phyloP scores from a whole-genome alignment of 352 stramenopile genomes.

The Phytophthora pini region DNA sequence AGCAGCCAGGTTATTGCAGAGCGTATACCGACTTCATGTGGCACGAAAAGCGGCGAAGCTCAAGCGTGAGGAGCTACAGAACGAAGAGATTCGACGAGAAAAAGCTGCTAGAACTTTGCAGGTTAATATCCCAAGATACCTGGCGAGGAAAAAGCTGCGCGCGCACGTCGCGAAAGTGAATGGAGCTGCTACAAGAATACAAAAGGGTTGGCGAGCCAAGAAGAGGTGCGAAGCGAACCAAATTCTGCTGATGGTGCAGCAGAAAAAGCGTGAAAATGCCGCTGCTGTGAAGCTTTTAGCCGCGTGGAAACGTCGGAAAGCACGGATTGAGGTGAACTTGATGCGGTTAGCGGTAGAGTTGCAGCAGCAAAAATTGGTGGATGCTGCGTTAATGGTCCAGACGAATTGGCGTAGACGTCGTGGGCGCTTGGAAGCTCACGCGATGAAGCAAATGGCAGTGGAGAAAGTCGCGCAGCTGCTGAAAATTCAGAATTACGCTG shows the following conservation, averaged over 20 bases:
- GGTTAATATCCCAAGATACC: slow-evolving; percentile 42
- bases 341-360: slow-evolving; percentile 49
- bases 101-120: slow-evolving; percentile 56
- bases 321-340: slow-evolving; percentile 42
- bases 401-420: slow-evolving; percentile 53
- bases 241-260: slow-evolving; percentile 43
- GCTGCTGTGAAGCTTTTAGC: slow-evolving; percentile 62
- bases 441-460: slow-evolving; percentile 39
- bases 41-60: slow-evolving; percentile 45
- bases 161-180: slow-evolving; percentile 35
- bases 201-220: slow-evolving; percentile 60
- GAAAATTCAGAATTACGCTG: slow-evolving; percentile 68
- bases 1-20: slow-evolving; percentile 71
- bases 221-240: slow-evolving; percentile 51
- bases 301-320: slow-evolving; percentile 67
- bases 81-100: slow-evolving; percentile 40
- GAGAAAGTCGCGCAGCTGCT: slow-evolving; percentile 54
- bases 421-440: slow-evolving; percentile 35
- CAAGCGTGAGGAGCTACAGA: slow-evolving; percentile 45
- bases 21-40: slow-evolving; percentile 52
- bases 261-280: slow-evolving; percentile 45
- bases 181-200: slow-evolving; percentile 48
- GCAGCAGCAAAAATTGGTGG: slow-evolving; percentile 38
- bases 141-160: slow-evolving; percentile 47
- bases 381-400: slow-evolving; percentile 54